Evolutionary conservation across 2,329 filamentous ascomycete species (phyloP).

Genomic region (Apiospora sp.): DNA sequence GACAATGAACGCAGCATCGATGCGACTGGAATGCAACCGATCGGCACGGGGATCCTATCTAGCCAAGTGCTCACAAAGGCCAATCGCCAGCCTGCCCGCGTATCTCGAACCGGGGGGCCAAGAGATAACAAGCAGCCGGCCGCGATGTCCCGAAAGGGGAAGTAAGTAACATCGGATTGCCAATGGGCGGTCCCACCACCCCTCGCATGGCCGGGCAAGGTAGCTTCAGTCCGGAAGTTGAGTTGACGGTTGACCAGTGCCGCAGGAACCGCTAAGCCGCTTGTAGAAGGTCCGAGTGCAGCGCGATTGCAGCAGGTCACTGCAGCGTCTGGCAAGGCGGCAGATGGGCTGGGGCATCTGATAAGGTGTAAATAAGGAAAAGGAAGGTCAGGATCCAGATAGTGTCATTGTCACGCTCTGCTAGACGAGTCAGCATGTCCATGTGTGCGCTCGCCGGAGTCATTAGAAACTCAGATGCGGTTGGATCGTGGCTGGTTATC

Average conservation of each 20-base stretch:
- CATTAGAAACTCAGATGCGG: not conserved
- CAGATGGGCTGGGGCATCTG: conserved; percentile 8
- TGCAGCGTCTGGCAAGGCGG: not conserved
- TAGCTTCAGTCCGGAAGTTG: conserved; percentile 11
- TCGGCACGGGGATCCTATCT: conserved; percentile 15
- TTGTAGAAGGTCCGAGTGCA: conserved; percentile 17
- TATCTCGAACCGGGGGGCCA: not conserved
- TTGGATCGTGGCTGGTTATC: not conserved
- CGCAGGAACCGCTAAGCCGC: conserved; percentile 14
- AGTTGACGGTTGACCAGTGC: conserved; percentile 9
- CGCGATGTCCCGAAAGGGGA: not conserved
- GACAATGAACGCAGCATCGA: conserved; percentile 7
- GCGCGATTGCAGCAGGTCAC: not conserved
- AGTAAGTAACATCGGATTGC: not conserved
- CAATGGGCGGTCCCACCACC: not conserved
- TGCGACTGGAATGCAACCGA: not conserved
- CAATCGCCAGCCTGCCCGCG: conserved; percentile 7
- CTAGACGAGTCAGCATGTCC: conserved; percentile 13
- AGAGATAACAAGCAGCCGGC: conserved; percentile 19
- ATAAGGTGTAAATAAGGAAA: not conserved
- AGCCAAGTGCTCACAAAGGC: not conserved
- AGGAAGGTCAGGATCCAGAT: not conserved
- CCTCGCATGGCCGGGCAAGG: not conserved
- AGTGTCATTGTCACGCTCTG: not conserved
- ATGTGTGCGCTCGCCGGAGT: not conserved